phyloP scores from a whole-genome alignment of 139 green algal genomes.

The Axilococcus clingmanii region DNA sequence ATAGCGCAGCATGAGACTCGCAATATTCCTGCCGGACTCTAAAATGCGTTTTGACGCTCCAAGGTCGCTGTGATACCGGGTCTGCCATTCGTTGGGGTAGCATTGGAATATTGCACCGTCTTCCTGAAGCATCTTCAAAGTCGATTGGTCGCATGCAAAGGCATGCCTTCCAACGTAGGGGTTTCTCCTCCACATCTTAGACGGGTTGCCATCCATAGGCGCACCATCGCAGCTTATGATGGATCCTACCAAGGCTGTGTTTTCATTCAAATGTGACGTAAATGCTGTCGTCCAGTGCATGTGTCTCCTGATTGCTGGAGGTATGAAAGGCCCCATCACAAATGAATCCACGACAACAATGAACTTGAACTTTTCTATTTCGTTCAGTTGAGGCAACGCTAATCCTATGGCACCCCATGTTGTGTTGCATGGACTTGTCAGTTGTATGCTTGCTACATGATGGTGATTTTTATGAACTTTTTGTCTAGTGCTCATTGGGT shows the following conservation, averaged over 20 bases:
- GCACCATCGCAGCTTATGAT: constrained; percentile 32
- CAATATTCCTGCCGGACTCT: constrained; percentile 25
- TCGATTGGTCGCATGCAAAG: constrained; percentile 15
- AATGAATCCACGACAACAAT: constrained; percentile 32
- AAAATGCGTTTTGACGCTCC: constrained; percentile 24
- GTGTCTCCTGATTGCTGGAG: constrained; percentile 15
- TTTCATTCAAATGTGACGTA: constrained; percentile 8
- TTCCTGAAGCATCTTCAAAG: constrained; percentile 5
- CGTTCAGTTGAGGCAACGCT: not conserved
- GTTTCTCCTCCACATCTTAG: constrained; percentile 19
- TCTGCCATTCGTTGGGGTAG: constrained; percentile 19
- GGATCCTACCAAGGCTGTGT: constrained; percentile 32
- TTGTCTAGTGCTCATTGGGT: no score
- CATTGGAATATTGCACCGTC: constrained; percentile 20
- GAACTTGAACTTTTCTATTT: constrained; percentile 5
- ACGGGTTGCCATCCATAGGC: constrained; percentile 18
- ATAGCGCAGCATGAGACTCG: constrained; percentile 32
- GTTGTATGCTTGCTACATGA: no score
- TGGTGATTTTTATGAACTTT: no score
- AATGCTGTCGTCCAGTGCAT: constrained; percentile 34
- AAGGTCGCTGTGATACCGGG: constrained; percentile 17
- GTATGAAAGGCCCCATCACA: constrained; percentile 37
- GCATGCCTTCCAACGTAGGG: constrained; percentile 16
- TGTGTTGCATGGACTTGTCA: constrained; percentile 9
- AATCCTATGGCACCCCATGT: constrained; percentile 17